Base-by-base conservation (phyloP, 192 early-diverging fungal genomes). In the Coemansia sp. region DNA sequence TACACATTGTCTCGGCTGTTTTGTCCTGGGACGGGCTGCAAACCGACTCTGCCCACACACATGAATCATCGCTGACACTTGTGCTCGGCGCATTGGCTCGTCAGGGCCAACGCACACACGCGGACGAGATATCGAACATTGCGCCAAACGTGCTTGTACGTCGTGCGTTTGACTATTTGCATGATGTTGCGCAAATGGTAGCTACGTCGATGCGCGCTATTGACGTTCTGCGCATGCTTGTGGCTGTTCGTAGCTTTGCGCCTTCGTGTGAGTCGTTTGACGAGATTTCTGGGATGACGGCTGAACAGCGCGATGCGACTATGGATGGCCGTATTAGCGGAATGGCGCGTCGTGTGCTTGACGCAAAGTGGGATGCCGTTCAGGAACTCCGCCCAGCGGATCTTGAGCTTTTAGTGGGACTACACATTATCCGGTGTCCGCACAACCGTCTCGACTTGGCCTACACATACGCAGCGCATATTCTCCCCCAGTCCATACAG, bases 1-100 rank as follows among this genome's bases (percentile, higher is more conserved):
- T 82, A 49, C 69, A 68, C 51, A 72, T 69, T 11, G 37, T 76
- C 10, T 58, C 65, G 1, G 41, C 68, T 0, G 61, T 74, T 12
- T 52, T 82, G 7, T 25, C 47, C 37, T 82, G 79, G 79, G 79
- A 82, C 55, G 79, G 79, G 5, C 55, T 82, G 52, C 73, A 82
- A 17, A 14, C 37, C 6, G 39, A 43, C 56, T 6, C 17, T 7
- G 52, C 9, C 22, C 52, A 54, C 52, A 26, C 52, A 7, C 25
- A 48, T 38, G 4, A 1, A 1, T 23, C 63, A 7, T 52, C 62
- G 17, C 17, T 75, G 50, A 19, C 43, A 12, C 35, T 57, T 1
- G 57, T 82, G 2, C 43, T 82, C 35, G 66, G 63, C 2, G 61
- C 74, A 12, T 57, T 82, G 55, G 73, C 74, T 16, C 55, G 23